Percentiles rank a stretch among this genome's conserved stretches.
These are phyloP conservation scores for Colletotrichum cuscutae DNA, from an alignment of 2,329 filamentous ascomycete species.

Conservation along the genomic window DNA sequence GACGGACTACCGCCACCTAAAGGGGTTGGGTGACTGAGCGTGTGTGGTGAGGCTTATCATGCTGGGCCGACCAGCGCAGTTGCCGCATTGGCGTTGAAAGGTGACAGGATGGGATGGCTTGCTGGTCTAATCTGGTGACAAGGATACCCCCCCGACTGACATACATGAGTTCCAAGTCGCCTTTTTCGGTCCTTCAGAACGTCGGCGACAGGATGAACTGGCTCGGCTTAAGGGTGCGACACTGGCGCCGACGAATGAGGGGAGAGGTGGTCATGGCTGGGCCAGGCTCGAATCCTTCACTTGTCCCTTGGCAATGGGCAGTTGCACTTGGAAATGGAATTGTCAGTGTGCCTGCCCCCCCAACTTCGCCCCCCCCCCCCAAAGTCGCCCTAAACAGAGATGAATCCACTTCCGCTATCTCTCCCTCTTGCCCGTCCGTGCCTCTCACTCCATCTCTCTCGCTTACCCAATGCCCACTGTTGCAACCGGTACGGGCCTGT, in stretches of 20 bases:
- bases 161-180: not conserved
- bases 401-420: conserved; percentile 13
- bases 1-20: conserved; percentile 2
- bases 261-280: not conserved
- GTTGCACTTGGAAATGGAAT: not conserved
- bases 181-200: not conserved
- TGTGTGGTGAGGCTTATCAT: conserved; percentile 33
- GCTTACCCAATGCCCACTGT: not conserved
- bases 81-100: conserved; percentile 31
- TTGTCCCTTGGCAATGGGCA: not conserved
- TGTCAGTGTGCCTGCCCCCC: not conserved
- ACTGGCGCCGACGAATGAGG: conserved; percentile 21
- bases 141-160: conserved; percentile 22
- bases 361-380: not conserved
- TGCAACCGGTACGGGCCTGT: conserved; percentile 15
- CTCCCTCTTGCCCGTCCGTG: conserved; percentile 1
- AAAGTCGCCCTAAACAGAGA: not conserved
- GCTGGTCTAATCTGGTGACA: conserved; percentile 27
- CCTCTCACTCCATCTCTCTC: not conserved
- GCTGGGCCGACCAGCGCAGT: conserved; percentile 9
- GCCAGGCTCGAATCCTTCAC: conserved; percentile 3
- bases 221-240: not conserved
- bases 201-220: conserved; percentile 23
- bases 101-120: conserved; percentile 23
- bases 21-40: conserved; percentile 25